Evolutionary conservation across 352 stramenopile genomes (phyloP).

Genomic region (Blastocystis sp.): DNA sequence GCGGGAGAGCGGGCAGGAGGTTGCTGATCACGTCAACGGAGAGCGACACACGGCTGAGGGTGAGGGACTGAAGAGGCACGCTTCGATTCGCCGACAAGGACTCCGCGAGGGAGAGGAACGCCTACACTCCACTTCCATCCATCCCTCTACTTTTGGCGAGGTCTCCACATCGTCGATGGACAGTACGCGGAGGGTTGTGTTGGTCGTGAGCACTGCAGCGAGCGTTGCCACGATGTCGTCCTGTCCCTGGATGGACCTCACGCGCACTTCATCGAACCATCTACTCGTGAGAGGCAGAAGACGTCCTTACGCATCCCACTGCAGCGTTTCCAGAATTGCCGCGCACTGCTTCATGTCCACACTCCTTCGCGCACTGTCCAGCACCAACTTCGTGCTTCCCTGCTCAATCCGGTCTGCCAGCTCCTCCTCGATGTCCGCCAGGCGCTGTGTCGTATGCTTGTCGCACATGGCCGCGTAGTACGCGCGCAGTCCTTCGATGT

Average conservation of each 20-base stretch:
- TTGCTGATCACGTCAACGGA: not conserved
- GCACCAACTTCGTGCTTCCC: not conserved
- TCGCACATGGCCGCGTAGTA: constrained; percentile 15
- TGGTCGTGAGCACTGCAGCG: not conserved
- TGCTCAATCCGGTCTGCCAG: constrained; percentile 2
- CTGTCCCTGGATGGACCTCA: not conserved
- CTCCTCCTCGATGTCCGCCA: constrained; percentile 20
- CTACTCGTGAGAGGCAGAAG: not conserved
- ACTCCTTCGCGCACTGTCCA: not conserved
- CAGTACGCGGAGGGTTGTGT: not conserved
- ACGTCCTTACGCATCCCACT: not conserved
- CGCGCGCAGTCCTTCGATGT: not conserved
- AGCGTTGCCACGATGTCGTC: not conserved
- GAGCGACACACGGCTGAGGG: not conserved
- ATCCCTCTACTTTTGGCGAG: not conserved
- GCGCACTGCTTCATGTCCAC: constrained; percentile 5
- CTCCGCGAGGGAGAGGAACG: not conserved
- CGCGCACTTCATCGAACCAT: constrained; percentile 17
- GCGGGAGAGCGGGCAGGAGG: constrained; percentile 1
- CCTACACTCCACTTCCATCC: not conserved
- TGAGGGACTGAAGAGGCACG: not conserved
- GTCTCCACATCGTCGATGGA: not conserved
- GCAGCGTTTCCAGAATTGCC: constrained; percentile 28
- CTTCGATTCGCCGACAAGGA: not conserved
- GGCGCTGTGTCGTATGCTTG: constrained; percentile 20